Evolutionary conservation across 1,284 basidiomycete species (phyloP).

Genomic region (Ceratobasidium sp.): DNA sequence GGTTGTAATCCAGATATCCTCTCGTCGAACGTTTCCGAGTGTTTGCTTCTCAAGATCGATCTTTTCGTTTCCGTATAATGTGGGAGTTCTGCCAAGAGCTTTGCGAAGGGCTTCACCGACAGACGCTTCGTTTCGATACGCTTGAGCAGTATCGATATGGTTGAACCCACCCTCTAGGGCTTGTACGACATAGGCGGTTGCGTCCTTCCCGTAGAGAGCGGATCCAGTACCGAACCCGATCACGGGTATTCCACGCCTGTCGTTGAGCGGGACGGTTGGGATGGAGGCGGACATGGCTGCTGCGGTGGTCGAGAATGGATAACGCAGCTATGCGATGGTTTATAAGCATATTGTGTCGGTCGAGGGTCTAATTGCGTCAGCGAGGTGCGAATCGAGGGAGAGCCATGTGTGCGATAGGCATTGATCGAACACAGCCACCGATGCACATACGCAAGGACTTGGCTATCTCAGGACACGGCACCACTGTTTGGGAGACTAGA

Average conservation of each 20-base stretch:
- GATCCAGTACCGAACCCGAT: conserved; percentile 65
- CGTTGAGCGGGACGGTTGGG: conserved; percentile 6
- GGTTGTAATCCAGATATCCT: conserved; percentile 40
- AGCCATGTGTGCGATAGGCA: neutral
- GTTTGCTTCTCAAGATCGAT: conserved; percentile 10
- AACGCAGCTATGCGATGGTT: neutral
- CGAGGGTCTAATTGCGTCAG: conserved; percentile 14
- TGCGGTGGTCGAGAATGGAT: neutral
- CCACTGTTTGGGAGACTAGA: too few species aligned
- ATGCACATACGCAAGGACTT: neutral
- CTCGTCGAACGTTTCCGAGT: conserved; percentile 1
- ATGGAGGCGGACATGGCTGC: neutral
- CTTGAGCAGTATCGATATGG: conserved; percentile 60
- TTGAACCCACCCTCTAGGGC: conserved; percentile 62
- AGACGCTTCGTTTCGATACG: conserved; percentile 59
- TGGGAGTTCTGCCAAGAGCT: too few species aligned
- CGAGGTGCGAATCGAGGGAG: neutral
- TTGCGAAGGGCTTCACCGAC: conserved; percentile 60
- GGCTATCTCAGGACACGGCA: too few species aligned
- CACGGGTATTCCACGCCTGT: conserved; percentile 43
- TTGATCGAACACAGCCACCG: neutral
- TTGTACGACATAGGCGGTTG: conserved; percentile 60
- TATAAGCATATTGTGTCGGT: neutral
- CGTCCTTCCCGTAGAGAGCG: conserved; percentile 57
- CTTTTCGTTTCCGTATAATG: neutral